Percentiles rank a stretch among this genome's conserved stretches.
phyloP scores from a whole-genome alignment of 75 land plant species.

The Selaginella tamariscina region DNA sequence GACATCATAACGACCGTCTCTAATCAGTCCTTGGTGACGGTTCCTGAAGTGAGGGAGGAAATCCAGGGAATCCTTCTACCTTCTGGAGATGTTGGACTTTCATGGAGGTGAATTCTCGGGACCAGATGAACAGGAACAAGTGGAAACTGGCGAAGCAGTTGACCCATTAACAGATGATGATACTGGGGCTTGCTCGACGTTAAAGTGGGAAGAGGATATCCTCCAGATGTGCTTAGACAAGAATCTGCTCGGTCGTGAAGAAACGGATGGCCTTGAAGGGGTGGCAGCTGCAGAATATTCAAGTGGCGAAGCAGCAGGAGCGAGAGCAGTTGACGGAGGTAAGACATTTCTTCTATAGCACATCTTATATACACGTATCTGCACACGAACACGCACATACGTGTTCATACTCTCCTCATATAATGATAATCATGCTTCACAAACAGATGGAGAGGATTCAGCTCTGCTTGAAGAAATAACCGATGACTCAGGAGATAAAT shows the following conservation, averaged over 20 bases:
- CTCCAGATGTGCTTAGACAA: not conserved
- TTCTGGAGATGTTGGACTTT: not conserved
- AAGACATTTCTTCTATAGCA: no score
- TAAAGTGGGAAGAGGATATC: not conserved
- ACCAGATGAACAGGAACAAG: not conserved
- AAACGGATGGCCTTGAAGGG: not conserved
- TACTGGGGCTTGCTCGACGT: not conserved
- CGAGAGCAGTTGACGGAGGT: no score
- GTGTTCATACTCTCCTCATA: no score
- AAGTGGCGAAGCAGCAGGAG: no score
- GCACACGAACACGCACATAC: no score
- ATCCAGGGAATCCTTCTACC: not conserved
- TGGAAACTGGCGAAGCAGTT: not conserved
- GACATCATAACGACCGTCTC: not conserved
- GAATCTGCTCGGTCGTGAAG: not conserved
- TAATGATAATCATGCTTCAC: no score
- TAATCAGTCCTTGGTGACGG: not conserved
- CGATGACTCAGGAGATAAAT: no score
- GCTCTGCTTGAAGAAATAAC: not conserved
- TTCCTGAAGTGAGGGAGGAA: not conserved
- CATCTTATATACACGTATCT: no score
- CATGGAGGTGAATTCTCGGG: not conserved
- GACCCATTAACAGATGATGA: not conserved
- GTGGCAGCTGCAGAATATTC: not conserved
- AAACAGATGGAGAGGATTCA: not conserved